Evolutionary conservation across 2,329 filamentous ascomycete genomes (phyloP).

Genomic region (Cercospora berteroae): DNA sequence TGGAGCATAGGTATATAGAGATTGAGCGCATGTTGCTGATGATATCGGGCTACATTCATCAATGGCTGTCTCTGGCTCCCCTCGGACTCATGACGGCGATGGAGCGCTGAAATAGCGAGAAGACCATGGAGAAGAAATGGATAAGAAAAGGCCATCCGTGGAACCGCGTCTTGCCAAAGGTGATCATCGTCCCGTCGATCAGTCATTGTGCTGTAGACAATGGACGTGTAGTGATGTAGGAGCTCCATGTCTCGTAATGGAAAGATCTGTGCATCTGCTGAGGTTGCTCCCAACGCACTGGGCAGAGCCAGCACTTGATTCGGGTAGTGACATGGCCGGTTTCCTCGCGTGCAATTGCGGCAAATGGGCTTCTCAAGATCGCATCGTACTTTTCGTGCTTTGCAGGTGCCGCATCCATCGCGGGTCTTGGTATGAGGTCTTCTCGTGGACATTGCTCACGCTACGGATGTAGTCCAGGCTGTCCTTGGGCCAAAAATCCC

Average conservation of each 20-base stretch:
- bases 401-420: constrained; percentile 27
- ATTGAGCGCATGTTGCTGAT: constrained; percentile 27
- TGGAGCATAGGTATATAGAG: constrained; percentile 26
- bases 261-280: constrained; percentile 17
- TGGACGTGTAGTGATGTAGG: constrained; percentile 27
- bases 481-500: background rate
- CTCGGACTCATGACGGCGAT: constrained; percentile 18
- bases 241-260: constrained; percentile 28
- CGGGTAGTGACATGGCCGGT: constrained; percentile 22
- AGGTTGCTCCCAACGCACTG: constrained; percentile 5
- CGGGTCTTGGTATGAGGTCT: constrained; percentile 28
- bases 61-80: constrained; percentile 12
- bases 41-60: constrained; percentile 25
- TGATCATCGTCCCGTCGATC: constrained; percentile 10
- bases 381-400: constrained; percentile 25
- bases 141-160: constrained; percentile 21
- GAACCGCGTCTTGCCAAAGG: constrained; percentile 22
- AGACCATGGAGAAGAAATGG: constrained; percentile 27
- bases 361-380: constrained; percentile 27
- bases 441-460: constrained; percentile 7
- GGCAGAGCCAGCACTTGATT: constrained; percentile 18
- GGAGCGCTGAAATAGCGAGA: constrained; percentile 21
- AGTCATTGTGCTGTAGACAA: constrained; percentile 21
- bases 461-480: background rate
- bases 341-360: constrained; percentile 26